A percentile compares a stretch with the other conserved stretches of the same genome.
Evolutionary conservation across 1,284 basidiomycete genomes (phyloP).

Genomic region (Trametes pubescens): DNA sequence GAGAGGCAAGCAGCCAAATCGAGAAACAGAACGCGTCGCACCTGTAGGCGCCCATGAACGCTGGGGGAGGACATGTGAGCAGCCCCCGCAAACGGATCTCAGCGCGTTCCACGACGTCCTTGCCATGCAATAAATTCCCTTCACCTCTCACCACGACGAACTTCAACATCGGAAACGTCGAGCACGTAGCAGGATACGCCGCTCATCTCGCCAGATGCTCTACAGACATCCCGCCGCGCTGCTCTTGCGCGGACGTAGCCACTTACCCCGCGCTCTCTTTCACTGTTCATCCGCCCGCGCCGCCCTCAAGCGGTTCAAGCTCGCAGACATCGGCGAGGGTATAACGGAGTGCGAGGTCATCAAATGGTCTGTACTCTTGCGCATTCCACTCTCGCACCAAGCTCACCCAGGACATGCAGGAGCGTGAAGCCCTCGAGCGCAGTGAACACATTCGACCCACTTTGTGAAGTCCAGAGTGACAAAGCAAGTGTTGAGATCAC

Average conservation of each 20-base stretch:
- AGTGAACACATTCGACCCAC: constrained; percentile 83
- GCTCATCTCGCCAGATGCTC: constrained; percentile 16
- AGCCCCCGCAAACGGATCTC: constrained; percentile 20
- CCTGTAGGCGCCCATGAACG: neutral
- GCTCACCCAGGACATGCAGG: constrained; percentile 46
- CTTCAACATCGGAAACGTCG: constrained; percentile 12
- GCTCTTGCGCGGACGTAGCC: neutral
- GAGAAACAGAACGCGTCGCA: constrained; percentile 15
- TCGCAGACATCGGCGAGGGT: constrained; percentile 96
- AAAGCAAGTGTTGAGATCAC: constrained; percentile 96
- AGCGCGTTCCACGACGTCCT: constrained; percentile 6
- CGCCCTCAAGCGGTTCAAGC: constrained; percentile 76
- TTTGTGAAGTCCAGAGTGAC: constrained; percentile 95
- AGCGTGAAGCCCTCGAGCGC: constrained; percentile 64
- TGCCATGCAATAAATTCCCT: constrained; percentile 16
- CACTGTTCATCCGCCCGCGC: constrained; percentile 57
- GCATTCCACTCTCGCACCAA: constrained; percentile 10
- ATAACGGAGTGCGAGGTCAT: constrained; percentile 92
- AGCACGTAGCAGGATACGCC: neutral
- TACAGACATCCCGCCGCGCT: constrained; percentile 20
- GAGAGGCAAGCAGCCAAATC: neutral
- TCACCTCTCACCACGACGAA: constrained; percentile 13
- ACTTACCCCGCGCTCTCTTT: constrained; percentile 44
- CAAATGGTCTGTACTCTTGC: constrained; percentile 68
- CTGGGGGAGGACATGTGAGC: constrained; percentile 12